Conservation (phyloP, 257 asterid genomes). For the Thymus quinquecostatus region DNA sequence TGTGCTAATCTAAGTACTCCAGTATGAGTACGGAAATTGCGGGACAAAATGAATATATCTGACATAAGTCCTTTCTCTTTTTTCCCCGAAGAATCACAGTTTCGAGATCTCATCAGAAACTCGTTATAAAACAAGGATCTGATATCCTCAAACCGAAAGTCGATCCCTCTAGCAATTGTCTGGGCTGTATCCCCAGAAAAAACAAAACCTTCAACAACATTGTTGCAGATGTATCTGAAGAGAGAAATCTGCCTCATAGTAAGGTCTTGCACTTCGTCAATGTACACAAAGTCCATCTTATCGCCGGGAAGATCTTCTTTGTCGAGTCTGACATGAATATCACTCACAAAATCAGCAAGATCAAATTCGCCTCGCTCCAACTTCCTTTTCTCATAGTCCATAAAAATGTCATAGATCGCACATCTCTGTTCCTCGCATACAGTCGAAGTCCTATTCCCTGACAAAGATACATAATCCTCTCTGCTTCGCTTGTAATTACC, state of each 20-base stretch:
- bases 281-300: slow-evolving; percentile 70
- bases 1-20: slow-evolving; percentile 69
- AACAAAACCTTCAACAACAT: slow-evolving; percentile 63
- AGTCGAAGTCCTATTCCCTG: slow-evolving; percentile 46
- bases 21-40: slow-evolving; percentile 65
- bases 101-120: slow-evolving; percentile 42
- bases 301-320: slow-evolving; percentile 42
- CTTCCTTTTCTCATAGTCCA: slow-evolving; percentile 65
- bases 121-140: slow-evolving; percentile 56
- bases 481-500: slow-evolving; percentile 47
- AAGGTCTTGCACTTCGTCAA: slow-evolving; percentile 81
- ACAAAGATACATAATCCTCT: slow-evolving; percentile 45
- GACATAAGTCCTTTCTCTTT: slow-evolving; percentile 53
- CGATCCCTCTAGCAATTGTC: slow-evolving; percentile 62
- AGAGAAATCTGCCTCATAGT: slow-evolving; percentile 62
- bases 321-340: slow-evolving; percentile 53
- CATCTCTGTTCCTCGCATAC: slow-evolving; percentile 42
- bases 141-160: slow-evolving; percentile 67
- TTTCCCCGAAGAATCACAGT: slow-evolving; percentile 20
- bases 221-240: slow-evolving; percentile 54
- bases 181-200: slow-evolving; percentile 74
- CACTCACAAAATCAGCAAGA: slow-evolving; percentile 67
- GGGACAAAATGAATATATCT: slow-evolving; percentile 42
- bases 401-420: slow-evolving; percentile 52
- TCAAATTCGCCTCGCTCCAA: slow-evolving; percentile 54